Evolutionary conservation across 1,139 yeast species (phyloP).

Genomic region (Suhomyces kunorum): DNA sequence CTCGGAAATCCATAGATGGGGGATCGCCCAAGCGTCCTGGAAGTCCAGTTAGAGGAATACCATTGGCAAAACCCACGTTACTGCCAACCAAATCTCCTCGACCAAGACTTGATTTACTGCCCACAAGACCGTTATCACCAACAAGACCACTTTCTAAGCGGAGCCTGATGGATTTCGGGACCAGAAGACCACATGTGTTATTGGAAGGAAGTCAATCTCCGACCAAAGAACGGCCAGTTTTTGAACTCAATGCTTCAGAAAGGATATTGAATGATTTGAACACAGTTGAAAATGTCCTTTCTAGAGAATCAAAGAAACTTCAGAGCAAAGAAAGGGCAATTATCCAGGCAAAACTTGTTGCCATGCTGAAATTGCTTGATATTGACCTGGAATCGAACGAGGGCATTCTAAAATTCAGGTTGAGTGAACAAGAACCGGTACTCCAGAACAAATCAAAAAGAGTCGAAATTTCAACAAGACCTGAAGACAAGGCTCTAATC

Average conservation of each 20-base stretch:
- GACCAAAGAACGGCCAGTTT: slow-evolving; percentile 3
- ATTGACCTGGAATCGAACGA: background rate
- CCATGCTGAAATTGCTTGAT: slow-evolving; percentile 1
- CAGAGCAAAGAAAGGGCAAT: background rate
- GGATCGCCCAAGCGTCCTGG: slow-evolving; percentile 2
- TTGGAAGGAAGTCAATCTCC: slow-evolving; percentile 5
- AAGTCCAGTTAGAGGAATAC: slow-evolving; percentile 11
- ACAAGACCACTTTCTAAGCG: slow-evolving; percentile 3
- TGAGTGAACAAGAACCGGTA: background rate
- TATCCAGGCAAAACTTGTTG: slow-evolving; percentile 1
- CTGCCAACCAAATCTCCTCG: slow-evolving; percentile 10
- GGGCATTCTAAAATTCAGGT: background rate
- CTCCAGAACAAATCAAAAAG: background rate
- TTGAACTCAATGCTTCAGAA: slow-evolving; percentile 1
- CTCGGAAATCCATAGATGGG: slow-evolving; percentile 15
- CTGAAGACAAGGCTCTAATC: background rate
- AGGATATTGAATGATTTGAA: slow-evolving; percentile 2
- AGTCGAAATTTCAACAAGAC: too few species aligned
- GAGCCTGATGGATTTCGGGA: slow-evolving; percentile 10
- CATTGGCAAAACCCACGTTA: slow-evolving; percentile 4
- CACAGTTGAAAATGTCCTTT: background rate
- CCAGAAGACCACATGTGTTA: slow-evolving; percentile 7
- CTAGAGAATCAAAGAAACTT: background rate
- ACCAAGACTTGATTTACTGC: slow-evolving; percentile 5
- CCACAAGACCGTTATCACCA: slow-evolving; percentile 7